Conservation (phyloP, 2,329 filamentous ascomycete species). For the Emmonsiellopsis sp. region DNA sequence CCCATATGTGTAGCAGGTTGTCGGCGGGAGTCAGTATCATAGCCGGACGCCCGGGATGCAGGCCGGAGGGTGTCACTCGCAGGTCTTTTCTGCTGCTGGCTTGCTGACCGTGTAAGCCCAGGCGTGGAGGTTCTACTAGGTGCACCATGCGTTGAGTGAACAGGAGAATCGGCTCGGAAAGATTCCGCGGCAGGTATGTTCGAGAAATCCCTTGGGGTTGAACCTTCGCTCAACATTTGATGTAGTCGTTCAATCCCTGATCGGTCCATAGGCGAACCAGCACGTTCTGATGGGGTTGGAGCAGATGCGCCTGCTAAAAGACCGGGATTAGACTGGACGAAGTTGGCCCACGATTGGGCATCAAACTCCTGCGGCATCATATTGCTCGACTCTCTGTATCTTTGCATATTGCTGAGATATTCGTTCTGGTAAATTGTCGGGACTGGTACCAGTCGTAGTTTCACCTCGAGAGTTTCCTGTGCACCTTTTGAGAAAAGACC, state of each 20-base stretch:
- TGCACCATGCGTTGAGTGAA: conserved; percentile 25
- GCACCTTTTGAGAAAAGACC: conserved; percentile 71
- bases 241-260: conserved; percentile 37
- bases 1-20: conserved; percentile 14
- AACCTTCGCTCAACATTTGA: conserved; percentile 34
- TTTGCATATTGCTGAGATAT: conserved; percentile 52
- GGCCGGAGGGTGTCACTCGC: conserved; percentile 45
- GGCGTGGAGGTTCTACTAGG: conserved; percentile 31
- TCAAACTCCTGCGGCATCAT: conserved; percentile 54
- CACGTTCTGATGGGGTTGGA: conserved; percentile 16
- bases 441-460: conserved; percentile 73
- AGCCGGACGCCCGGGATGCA: conserved; percentile 50
- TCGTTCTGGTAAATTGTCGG: conserved; percentile 53
- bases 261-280: conserved; percentile 28
- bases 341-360: conserved; percentile 66
- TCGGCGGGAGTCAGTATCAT: conserved; percentile 23
- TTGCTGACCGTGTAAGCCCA: conserved; percentile 16
- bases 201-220: conserved; percentile 32
- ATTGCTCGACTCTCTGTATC: conserved; percentile 49
- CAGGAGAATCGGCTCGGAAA: conserved; percentile 28
- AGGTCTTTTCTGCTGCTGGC: conserved; percentile 17
- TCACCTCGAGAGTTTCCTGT: conserved; percentile 87
- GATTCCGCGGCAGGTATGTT: conserved; percentile 20
- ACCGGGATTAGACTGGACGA: conserved; percentile 60
- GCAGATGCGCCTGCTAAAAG: conserved; percentile 18